Evolutionary conservation across 495 filamentous ascomycete species (phyloP).

Genomic region (Aspergillus kassunensis): DNA sequence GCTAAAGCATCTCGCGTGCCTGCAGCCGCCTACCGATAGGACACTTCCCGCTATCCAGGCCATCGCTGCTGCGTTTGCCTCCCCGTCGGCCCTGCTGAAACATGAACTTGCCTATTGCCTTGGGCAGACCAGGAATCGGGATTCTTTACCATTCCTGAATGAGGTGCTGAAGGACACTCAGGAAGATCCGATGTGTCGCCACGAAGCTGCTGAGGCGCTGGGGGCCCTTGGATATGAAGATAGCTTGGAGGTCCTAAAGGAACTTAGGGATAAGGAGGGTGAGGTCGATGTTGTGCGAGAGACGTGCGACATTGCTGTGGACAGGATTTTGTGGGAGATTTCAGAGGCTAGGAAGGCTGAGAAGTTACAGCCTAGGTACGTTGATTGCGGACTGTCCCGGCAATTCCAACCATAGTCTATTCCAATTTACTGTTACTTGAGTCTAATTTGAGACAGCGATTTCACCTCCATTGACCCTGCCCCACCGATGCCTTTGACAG

Average conservation of each 20-base stretch:
- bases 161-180: conserved; percentile 69
- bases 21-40: conserved; percentile 55
- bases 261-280: conserved; percentile 62
- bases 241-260: conserved; percentile 67
- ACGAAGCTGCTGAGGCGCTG: conserved; percentile 94
- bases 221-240: conserved; percentile 75
- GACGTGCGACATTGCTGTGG: conserved; percentile 95
- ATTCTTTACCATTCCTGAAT: conserved; percentile 69
- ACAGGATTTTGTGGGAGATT: conserved; percentile 89
- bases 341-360: conserved; percentile 66
- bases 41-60: conserved; percentile 79
- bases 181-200: conserved; percentile 92
- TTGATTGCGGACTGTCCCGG: not conserved
- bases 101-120: conserved; percentile 98
- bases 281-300: conserved; percentile 81
- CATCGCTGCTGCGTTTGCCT: conserved; percentile 83
- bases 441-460: conserved; percentile 52
- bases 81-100: conserved; percentile 81
- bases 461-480: conserved; percentile 96
- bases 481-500: conserved; percentile 70
- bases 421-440: conserved; percentile 4
- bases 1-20: conserved; percentile 83
- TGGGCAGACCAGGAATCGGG: conserved; percentile 76
- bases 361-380: conserved; percentile 72
- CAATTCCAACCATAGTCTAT: not conserved